Base-by-base conservation (phyloP, 768 basidiomycete species). In the Russula earlei region DNA sequence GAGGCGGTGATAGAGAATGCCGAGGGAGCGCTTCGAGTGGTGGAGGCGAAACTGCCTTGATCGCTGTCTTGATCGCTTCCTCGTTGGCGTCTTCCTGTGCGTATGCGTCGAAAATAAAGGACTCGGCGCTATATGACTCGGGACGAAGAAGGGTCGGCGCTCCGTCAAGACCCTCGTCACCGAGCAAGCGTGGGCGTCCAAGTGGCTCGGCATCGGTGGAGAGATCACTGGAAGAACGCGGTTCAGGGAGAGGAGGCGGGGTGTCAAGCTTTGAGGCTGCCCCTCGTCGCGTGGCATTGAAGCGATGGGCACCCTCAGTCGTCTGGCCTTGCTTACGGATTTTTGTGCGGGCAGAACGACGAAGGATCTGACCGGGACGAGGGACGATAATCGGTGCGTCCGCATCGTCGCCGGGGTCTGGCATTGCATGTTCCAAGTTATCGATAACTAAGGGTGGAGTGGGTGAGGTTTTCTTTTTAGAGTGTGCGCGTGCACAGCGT, bases 381-480 rank as follows among this genome's bases (percentile, higher is more conserved):
- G 91, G 87, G 19, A 88, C 81, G 58, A 96, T 89, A 65, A 96
- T 88, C 22, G 94, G 94, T n/a, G 80, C 79, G 69, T 96, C 91
- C 5, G 83, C 83, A 63, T 91, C 91, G 58, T 92, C 91, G 9
- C 75, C 80, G 66, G 82, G 74, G 58, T 83, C 82, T 7, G 80
- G 72, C 60, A 84, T 77, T 14, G 47, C 17, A 60, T 82, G 75
- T 64, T 87, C 85, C 75, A 84, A 81, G 65, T 78, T 69, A 62
- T 82, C 83, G 64, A 84, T 74, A 63, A 78, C 84, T 88, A 66
- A 52, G 42, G 31, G 45, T 31, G 40, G 8, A 25, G 40, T 56
- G 25, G 58, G 59, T 24, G 10, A 31, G 31, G 46, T 17, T 25
- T 44, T 19, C 34, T 19, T 10, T 45, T 52, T 29, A 40, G 55